Base-by-base conservation (phyloP, 495 filamentous ascomycete species). In the Aspergillus nanangensis region DNA sequence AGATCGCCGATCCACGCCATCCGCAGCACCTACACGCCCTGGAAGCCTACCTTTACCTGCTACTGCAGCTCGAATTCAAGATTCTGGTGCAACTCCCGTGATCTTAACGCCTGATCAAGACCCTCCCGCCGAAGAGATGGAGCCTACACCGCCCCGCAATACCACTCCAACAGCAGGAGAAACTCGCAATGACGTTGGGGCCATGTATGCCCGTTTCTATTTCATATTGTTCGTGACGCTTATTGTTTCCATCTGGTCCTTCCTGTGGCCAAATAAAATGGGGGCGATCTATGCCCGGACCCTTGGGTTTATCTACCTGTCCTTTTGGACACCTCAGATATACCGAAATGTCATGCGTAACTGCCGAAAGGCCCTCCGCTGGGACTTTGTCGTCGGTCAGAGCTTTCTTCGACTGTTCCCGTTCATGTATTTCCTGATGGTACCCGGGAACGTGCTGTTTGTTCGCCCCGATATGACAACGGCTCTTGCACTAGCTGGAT, bases 291-390 rank as follows among this genome's bases (percentile, higher is more conserved):
- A 92, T 67, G 76, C 84, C 51, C 84, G 89, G 59, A 47, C 67
- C 3, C 56, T 94, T 4, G 66, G 79, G 18, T 79, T 88, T 49
- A 47, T 78, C 48, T 95, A 95, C 52, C 79, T 95, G 23, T 95
- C 90, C 17, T 86, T 95, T 59, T 96, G 92, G 92, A 50, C 79
- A 0, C 93, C 93, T 0, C 93, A 98, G 60, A 90, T 96, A 53
- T 80, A 84, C 53, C 84, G 93, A 35, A 98, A 98, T 65, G 70
- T 89, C 36, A 81, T 87, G 65, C 86, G 93, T 19, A 96, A 96
- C 63, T 94, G 88, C 61, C 87, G 92, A 24, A 87, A 88, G 56
- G 88, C 90, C 2, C 73, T 96, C 4, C 75, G 81, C 4, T 95
- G 89, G 89, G 82, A 86, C 36, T 98, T 90, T 58, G 82, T 96